Percentiles rank a stretch among this genome's conserved stretches.
Evolutionary conservation across 2,329 filamentous ascomycete species (phyloP).

Genomic region (Aphanocladium album): DNA sequence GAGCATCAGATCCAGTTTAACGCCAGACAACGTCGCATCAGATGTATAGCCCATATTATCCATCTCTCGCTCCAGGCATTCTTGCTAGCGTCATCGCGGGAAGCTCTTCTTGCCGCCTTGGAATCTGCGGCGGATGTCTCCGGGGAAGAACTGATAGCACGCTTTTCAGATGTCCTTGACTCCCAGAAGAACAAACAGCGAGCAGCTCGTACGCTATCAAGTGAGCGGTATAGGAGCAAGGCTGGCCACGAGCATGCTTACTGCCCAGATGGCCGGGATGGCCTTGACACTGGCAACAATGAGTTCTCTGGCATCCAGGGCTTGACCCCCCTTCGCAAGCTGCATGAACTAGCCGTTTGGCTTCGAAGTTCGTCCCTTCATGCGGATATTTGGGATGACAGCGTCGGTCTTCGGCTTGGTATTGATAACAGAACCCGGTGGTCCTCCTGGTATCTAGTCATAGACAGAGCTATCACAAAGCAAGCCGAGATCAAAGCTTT

Average conservation of each 20-base stretch:
- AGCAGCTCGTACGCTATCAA: not conserved
- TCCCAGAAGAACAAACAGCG: not conserved
- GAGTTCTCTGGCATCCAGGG: not conserved
- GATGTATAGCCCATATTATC: not conserved
- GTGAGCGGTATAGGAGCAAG: too few species aligned
- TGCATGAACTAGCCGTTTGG: not conserved
- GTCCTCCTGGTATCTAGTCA: conserved; percentile 2
- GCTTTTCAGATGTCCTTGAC: not conserved
- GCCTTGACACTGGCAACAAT: too few species aligned
- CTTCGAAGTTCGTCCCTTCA: not conserved
- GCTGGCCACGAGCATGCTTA: not conserved
- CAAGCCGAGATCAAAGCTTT: not conserved
- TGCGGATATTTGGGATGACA: not conserved
- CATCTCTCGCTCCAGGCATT: conserved; percentile 4
- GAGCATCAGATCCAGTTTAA: not conserved
- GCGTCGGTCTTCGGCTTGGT: not conserved
- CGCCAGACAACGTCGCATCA: not conserved
- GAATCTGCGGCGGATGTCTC: not conserved
- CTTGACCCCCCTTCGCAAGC: not conserved
- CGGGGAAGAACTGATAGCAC: not conserved
- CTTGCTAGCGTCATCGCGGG: not conserved
- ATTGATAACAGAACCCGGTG: not conserved
- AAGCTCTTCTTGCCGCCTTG: not conserved
- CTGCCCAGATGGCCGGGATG: not conserved
- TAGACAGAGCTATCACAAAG: not conserved